These are phyloP conservation scores for Clarireedia sp. DNA, from an alignment of 2,329 filamentous ascomycete genomes.

Conservation along the genomic window DNA sequence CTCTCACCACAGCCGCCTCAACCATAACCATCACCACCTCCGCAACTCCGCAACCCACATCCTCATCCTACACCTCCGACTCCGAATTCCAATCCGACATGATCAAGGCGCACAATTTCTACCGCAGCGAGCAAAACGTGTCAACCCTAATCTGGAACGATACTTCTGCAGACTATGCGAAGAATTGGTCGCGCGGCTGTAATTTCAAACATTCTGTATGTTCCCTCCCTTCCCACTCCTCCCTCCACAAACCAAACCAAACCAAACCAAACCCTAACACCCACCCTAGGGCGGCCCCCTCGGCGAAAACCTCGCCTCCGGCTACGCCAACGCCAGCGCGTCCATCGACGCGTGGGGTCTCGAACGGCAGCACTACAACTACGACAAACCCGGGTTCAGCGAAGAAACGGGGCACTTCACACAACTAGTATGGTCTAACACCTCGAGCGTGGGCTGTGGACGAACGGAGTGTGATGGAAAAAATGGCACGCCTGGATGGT, in stretches of 20 bases:
- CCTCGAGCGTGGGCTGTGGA: conserved; percentile 50
- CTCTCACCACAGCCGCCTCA: background rate
- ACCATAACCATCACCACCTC: background rate
- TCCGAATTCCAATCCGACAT: conserved; percentile 41
- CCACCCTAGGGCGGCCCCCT: conserved; percentile 47
- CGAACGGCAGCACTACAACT: conserved; percentile 53
- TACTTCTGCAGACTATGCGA: conserved; percentile 50
- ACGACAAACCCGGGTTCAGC: conserved; percentile 45
- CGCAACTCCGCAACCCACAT: background rate
- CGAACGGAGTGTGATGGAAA: conserved; percentile 34
- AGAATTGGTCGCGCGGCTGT: conserved; percentile 40
- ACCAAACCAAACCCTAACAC: background rate
- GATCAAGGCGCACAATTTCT: conserved; percentile 58
- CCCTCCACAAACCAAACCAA: too few relatives aligned
- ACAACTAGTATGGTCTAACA: conserved; percentile 63
- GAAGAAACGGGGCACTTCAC: conserved; percentile 63
- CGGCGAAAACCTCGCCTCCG: conserved; percentile 68
- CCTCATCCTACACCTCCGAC: conserved; percentile 36
- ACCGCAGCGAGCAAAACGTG: conserved; percentile 56
- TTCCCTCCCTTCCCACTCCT: background rate
- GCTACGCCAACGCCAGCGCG: conserved; percentile 50
- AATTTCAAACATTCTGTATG: conserved; percentile 44
- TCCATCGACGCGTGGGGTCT: conserved; percentile 60
- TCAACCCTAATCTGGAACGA: conserved; percentile 54
- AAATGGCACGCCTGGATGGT: conserved; percentile 45